These are phyloP conservation scores for Paramecium sexaurelia DNA, from an alignment of 73 alveolate genomes.

Conservation along the genomic window DNA sequence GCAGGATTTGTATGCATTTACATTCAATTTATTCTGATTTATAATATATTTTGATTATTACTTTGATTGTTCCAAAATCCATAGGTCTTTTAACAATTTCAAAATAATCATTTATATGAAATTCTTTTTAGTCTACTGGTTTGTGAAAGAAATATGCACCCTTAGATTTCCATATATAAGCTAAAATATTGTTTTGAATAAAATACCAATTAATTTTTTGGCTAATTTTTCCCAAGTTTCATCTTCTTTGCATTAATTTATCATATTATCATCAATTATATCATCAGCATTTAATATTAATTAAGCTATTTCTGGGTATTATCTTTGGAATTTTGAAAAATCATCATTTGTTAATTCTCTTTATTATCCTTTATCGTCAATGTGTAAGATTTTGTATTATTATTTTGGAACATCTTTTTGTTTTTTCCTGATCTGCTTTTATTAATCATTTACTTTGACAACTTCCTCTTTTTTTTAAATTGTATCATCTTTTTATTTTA, in stretches of 20 bases:
- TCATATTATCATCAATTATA: conserved; percentile 59
- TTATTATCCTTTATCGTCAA: conserved; percentile 69
- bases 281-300: conserved; percentile 59
- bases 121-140: conserved; percentile 92
- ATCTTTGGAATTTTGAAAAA: conserved; percentile 27
- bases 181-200: not conserved
- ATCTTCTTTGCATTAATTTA: conserved; percentile 58
- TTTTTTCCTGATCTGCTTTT: conserved; percentile 21
- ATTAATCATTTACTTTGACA: conserved; percentile 38
- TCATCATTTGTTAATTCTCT: conserved; percentile 68
- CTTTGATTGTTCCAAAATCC: conserved; percentile 95
- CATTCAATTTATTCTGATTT: conserved; percentile 58
- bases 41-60: not conserved
- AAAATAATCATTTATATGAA: conserved; percentile 87
- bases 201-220: conserved; percentile 73
- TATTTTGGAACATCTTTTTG: conserved; percentile 53
- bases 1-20: conserved; percentile 55
- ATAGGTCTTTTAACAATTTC: conserved; percentile 92
- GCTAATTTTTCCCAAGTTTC: conserved; percentile 68
- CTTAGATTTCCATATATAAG: conserved; percentile 86
- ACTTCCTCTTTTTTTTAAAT: conserved; percentile 8
- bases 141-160: conserved; percentile 89
- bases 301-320: conserved; percentile 68
- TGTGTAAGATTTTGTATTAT: conserved; percentile 48
- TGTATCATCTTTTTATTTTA: conserved; percentile 12